Conservation (phyloP, 495 filamentous ascomycete genomes). For the Friedmanniomyces simplex region DNA sequence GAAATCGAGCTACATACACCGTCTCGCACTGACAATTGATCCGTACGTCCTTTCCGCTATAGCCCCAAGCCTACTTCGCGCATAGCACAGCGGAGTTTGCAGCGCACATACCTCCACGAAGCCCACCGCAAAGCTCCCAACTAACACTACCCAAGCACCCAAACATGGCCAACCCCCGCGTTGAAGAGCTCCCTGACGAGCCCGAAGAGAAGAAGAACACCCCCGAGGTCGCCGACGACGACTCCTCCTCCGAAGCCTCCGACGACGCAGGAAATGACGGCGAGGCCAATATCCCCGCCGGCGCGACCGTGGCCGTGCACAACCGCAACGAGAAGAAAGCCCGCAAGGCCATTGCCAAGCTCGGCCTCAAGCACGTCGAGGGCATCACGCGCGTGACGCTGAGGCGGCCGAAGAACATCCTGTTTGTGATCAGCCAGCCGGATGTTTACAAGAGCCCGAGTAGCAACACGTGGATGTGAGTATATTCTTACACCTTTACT, state of each 20-base stretch:
- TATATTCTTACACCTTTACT: neutral
- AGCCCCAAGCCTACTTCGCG: neutral
- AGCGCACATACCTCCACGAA: too few relatives aligned
- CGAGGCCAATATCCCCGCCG: slow-evolving; percentile 65
- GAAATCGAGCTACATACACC: neutral
- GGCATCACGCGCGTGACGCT: slow-evolving; percentile 98
- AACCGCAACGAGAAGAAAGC: slow-evolving; percentile 99
- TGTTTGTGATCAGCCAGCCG: slow-evolving; percentile 98
- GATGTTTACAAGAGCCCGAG: slow-evolving; percentile 98
- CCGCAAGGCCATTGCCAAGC: slow-evolving; percentile 94
- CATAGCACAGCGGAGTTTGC: neutral
- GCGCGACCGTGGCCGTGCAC: slow-evolving; percentile 81
- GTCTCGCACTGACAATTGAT: neutral
- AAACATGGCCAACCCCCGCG: slow-evolving; percentile 92
- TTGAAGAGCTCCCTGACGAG: slow-evolving; percentile 96
- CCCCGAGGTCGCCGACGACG: slow-evolving; percentile 66
- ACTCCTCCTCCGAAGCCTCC: slow-evolving; percentile 49
- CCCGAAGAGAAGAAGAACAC: slow-evolving; percentile 50
- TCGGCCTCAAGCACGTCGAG: slow-evolving; percentile 88
- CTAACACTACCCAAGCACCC: neutral
- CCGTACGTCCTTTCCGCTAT: neutral
- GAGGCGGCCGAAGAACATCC: slow-evolving; percentile 95
- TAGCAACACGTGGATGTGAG: slow-evolving; percentile 99
- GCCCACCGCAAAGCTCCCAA: neutral
- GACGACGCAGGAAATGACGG: slow-evolving; percentile 45